phyloP scores from a whole-genome alignment of 129 eudicot species.

The Flaveria bidentis region DNA sequence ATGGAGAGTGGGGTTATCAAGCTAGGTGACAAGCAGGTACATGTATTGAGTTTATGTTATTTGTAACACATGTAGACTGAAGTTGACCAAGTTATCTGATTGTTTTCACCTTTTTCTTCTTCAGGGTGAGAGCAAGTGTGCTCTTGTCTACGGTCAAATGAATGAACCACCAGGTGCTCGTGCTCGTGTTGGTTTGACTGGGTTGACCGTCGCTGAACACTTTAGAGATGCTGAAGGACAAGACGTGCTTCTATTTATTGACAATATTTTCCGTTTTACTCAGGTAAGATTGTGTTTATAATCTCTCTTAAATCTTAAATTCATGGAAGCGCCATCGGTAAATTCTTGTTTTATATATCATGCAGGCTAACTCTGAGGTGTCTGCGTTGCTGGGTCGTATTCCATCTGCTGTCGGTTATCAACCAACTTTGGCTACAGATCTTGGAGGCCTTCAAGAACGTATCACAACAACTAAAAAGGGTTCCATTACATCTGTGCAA shows the following conservation, averaged over 20 bases:
- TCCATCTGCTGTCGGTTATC: conserved; percentile 56
- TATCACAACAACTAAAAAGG: conserved; percentile 51
- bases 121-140: conserved; percentile 94
- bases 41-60: background rate
- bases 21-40: conserved; percentile 93
- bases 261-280: conserved; percentile 70
- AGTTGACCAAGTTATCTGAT: background rate
- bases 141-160: conserved; percentile 75
- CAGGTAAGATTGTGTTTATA: conserved; percentile 22
- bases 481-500: conserved; percentile 51
- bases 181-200: conserved; percentile 52
- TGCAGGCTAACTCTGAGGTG: conserved; percentile 47
- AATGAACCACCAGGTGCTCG: conserved; percentile 58
- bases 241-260: conserved; percentile 94
- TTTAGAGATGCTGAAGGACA: conserved; percentile 99
- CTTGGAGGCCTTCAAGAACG: conserved; percentile 54
- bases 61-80: background rate
- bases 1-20: conserved; percentile 93
- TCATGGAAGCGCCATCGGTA: background rate
- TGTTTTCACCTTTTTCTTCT: background rate
- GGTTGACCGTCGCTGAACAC: conserved; percentile 79
- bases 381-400: conserved; percentile 56
- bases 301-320: background rate
- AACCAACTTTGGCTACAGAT: conserved; percentile 47
- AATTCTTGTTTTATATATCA: background rate